Evolutionary conservation across 2,329 filamentous ascomycete species (phyloP).

Genomic region (Verticillium klebahnii): DNA sequence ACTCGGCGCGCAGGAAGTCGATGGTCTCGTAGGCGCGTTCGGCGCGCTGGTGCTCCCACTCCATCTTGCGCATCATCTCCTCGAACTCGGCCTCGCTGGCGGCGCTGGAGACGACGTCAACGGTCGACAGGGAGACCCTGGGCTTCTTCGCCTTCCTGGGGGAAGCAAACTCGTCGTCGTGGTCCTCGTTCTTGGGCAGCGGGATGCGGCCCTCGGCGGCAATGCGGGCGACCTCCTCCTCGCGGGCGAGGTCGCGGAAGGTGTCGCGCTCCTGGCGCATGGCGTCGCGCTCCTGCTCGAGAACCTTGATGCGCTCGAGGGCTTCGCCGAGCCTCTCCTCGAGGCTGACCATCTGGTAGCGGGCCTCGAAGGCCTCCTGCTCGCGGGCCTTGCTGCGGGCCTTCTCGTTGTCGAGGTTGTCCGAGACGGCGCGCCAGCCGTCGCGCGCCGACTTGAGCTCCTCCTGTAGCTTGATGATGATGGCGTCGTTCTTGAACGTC

Average conservation of each 20-base stretch:
- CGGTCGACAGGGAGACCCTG: slow-evolving; percentile 40
- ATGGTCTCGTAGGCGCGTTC: slow-evolving; percentile 67
- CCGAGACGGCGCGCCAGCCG: slow-evolving; percentile 50
- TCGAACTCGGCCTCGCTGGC: slow-evolving; percentile 55
- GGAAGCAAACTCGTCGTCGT: slow-evolving; percentile 58
- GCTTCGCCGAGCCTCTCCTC: slow-evolving; percentile 65
- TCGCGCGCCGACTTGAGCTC: slow-evolving; percentile 61
- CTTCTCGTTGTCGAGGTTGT: slow-evolving; percentile 59
- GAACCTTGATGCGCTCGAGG: slow-evolving; percentile 56
- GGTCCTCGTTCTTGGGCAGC: slow-evolving; percentile 48
- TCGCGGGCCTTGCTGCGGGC: slow-evolving; percentile 57
- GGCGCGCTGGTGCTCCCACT: slow-evolving; percentile 59
- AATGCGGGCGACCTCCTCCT: slow-evolving; percentile 68
- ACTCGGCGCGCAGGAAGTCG: slow-evolving; percentile 73
- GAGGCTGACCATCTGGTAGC: slow-evolving; percentile 59
- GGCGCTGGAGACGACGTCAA: slow-evolving; percentile 50
- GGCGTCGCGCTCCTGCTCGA: slow-evolving; percentile 71
- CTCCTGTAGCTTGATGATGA: slow-evolving; percentile 66
- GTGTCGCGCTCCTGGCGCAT: slow-evolving; percentile 69
- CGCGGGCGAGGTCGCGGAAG: slow-evolving; percentile 65
- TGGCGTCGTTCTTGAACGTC: slow-evolving; percentile 69
- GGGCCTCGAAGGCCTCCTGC: slow-evolving; percentile 64
- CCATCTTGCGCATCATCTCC: slow-evolving; percentile 45
- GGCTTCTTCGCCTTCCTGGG: slow-evolving; percentile 46
- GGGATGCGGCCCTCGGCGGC: slow-evolving; percentile 68